Evolutionary conservation across 2,329 filamentous ascomycete species (phyloP).

Genomic region (Verticillium isaacii): DNA sequence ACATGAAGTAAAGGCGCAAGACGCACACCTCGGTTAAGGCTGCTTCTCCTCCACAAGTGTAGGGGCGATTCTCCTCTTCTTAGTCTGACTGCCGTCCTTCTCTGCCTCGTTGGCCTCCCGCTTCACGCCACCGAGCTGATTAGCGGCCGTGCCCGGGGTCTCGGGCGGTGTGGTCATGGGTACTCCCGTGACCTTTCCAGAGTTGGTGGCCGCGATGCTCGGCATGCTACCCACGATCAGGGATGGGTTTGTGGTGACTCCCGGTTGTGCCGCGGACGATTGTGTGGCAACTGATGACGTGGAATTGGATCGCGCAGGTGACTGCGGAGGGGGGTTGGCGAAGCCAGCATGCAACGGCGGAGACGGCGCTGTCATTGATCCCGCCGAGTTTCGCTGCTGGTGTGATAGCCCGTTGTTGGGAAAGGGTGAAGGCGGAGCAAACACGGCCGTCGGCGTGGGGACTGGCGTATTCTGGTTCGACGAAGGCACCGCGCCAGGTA

Average conservation of each 20-base stretch:
- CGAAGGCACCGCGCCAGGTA: constrained; percentile 30
- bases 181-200: constrained; percentile 56
- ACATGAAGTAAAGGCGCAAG: background rate
- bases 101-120: constrained; percentile 53
- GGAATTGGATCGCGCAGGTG: constrained; percentile 81
- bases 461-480: constrained; percentile 64
- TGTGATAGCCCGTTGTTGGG: constrained; percentile 37
- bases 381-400: constrained; percentile 52
- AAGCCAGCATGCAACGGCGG: constrained; percentile 54
- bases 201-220: constrained; percentile 68
- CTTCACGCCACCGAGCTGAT: constrained; percentile 39
- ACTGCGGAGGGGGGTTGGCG: constrained; percentile 63
- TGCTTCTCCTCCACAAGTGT: constrained; percentile 43
- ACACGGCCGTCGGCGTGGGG: constrained; percentile 63
- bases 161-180: constrained; percentile 87
- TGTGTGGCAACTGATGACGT: constrained; percentile 26
- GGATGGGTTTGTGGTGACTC: constrained; percentile 70
- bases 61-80: constrained; percentile 67
- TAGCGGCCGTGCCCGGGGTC: constrained; percentile 63
- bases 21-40: background rate
- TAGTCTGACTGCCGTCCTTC: constrained; percentile 49
- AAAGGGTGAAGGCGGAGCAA: constrained; percentile 58
- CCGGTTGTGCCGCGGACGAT: constrained; percentile 28
- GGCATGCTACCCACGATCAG: constrained; percentile 75
- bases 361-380: constrained; percentile 55